Base-by-base conservation (phyloP, 371 early-diverging fungal genomes). In the Chytridium lagenaria region DNA sequence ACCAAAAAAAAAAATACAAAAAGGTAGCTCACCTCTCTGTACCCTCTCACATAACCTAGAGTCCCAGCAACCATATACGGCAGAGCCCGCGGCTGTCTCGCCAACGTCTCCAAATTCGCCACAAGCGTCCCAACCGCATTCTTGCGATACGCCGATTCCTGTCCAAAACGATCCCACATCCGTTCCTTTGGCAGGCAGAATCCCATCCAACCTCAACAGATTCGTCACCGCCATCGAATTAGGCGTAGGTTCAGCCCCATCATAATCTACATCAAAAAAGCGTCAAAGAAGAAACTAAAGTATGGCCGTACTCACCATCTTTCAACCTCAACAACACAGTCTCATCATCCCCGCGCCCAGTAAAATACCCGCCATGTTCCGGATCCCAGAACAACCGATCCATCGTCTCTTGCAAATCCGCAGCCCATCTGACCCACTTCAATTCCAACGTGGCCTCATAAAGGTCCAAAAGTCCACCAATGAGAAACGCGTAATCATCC, bases 201-300 rank as follows among this genome's bases (percentile, higher is more conserved):
- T 52, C 7, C 63, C 72, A 37, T 78, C 74, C 37, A 78, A 52
- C 15, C 72, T 22, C 31, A 78, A 68, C 10, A 78, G 75, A 61
- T 78, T 78, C 38, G 36, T 49, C 39, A 71, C 57, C 36, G 75
- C 38, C 2, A 78, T 67, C 5, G 78, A 74, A 23, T 67, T 83
- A 80, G 86, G 75, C 33, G 90, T 84, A 23, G 91, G 91, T 71
- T 90, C 91, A 0, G 91, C 89, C 22, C 89, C 89, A 76, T 90
- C 91, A 75, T 88, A 87, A 64, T 88, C 90, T 86, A 26, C 28
- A 33, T 26, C 12, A 26, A 5, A 5, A 52, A 52, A 10, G 23
- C 34, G 10, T 38, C 19, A 37, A 7, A 63, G 23, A 37, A 19
- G 33, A 10, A 52, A 52, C 55, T 22, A 26, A 52, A 26, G 26